These are phyloP conservation scores for Lodderomyces beijingensis DNA, from an alignment of 1,139 yeast genomes.

Conservation along the genomic window DNA sequence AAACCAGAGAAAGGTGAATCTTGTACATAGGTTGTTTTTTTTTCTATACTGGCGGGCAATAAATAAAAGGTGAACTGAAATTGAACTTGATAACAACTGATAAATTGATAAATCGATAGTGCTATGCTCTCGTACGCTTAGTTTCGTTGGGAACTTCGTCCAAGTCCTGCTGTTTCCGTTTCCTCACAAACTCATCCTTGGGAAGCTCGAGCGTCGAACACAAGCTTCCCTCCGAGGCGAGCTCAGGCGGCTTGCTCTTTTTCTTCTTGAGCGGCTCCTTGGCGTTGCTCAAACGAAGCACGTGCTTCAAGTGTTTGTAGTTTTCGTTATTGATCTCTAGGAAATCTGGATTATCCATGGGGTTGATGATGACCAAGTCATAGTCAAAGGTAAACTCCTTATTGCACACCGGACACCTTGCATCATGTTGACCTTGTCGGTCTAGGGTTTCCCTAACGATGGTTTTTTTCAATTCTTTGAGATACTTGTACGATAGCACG, in stretches of 20 bases:
- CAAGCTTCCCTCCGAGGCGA: background rate
- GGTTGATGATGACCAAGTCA: constrained; percentile 34
- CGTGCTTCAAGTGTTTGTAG: constrained; percentile 22
- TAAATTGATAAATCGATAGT: no score
- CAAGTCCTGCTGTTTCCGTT: constrained; percentile 8
- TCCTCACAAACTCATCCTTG: constrained; percentile 8
- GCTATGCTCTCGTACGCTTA: constrained; percentile 4
- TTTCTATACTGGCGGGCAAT: no score
- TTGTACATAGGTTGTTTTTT: no score
- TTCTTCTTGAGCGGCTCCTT: constrained; percentile 32
- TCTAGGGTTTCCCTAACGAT: background rate
- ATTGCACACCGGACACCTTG: constrained; percentile 35
- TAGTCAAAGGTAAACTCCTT: constrained; percentile 17
- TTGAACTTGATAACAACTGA: no score
- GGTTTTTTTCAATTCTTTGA: constrained; percentile 15
- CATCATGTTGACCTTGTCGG: background rate
- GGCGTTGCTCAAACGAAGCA: constrained; percentile 41
- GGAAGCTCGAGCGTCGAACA: no score
- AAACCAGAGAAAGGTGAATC: no score
- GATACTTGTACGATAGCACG: constrained; percentile 24
- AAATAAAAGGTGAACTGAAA: no score
- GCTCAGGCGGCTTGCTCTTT: no score
- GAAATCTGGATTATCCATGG: constrained; percentile 14
- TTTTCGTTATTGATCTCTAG: constrained; percentile 37
- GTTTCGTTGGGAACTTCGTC: constrained; percentile 2